A percentile compares a stretch with the other conserved stretches of the same genome.
Evolutionary conservation across 495 filamentous ascomycete genomes (phyloP).

Genomic region (Coniosporium apollinis): DNA sequence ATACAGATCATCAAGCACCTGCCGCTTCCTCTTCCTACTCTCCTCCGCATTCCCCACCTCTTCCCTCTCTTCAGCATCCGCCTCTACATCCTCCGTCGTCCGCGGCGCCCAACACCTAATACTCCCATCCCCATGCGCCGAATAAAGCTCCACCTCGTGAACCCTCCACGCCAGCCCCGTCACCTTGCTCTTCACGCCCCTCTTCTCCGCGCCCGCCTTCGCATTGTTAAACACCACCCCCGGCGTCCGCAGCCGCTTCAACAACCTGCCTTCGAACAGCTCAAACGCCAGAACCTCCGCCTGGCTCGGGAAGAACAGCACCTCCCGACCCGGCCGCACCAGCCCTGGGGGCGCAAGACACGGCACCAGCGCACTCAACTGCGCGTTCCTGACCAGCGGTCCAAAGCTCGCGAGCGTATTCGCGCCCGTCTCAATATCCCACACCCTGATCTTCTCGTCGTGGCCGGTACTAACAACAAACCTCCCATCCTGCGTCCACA

Average conservation of each 20-base stretch:
- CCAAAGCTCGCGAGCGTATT: slow-evolving; percentile 78
- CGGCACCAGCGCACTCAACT: slow-evolving; percentile 45
- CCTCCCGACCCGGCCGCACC: slow-evolving; percentile 34
- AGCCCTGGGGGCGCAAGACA: slow-evolving; percentile 39
- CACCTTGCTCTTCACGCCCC: slow-evolving; percentile 37
- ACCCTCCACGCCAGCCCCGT: slow-evolving; percentile 58
- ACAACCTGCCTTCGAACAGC: slow-evolving; percentile 52
- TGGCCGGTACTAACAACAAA: slow-evolving; percentile 65
- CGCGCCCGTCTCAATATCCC: slow-evolving; percentile 60
- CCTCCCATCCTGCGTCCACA: slow-evolving; percentile 63
- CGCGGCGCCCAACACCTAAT: slow-evolving; percentile 41
- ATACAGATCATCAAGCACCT: slow-evolving; percentile 38
- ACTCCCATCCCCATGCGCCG: slow-evolving; percentile 39
- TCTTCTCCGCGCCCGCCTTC: slow-evolving; percentile 17
- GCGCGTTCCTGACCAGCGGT: slow-evolving; percentile 53
- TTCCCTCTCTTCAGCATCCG: slow-evolving; percentile 26
- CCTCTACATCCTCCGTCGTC: slow-evolving; percentile 28
- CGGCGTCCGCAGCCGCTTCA: slow-evolving; percentile 50
- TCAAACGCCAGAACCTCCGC: slow-evolving; percentile 62
- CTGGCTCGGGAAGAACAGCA: slow-evolving; percentile 63
- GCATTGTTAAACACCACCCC: slow-evolving; percentile 28
- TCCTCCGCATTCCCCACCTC: slow-evolving; percentile 8
- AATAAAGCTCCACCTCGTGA: slow-evolving; percentile 35
- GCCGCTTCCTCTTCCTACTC: slow-evolving; percentile 23
- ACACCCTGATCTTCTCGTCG: slow-evolving; percentile 67